These are phyloP conservation scores for Eucalyptus paniculata DNA, from an alignment of 345 rosid genomes.

Conservation along the genomic window DNA sequence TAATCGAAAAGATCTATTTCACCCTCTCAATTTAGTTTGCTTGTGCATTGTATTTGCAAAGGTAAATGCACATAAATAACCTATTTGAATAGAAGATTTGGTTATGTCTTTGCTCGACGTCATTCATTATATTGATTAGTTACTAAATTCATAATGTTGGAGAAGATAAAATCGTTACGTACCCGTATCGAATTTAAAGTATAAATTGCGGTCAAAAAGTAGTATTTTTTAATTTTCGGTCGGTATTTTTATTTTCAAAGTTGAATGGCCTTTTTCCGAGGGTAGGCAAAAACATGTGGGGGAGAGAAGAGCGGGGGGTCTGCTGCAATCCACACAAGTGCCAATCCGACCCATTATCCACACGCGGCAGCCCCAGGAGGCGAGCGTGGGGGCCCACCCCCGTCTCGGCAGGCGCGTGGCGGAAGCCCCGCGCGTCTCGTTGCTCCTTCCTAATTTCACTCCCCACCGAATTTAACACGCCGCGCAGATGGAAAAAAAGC, in stretches of 20 bases:
- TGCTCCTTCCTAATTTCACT: not conserved
- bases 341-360: not conserved
- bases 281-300: not conserved
- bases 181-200: not conserved
- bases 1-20: not conserved
- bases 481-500: not conserved
- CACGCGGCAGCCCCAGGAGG: not conserved
- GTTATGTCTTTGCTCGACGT: not conserved
- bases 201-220: not conserved
- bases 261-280: not conserved
- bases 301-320: not conserved
- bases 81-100: not conserved
- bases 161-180: not conserved
- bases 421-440: not conserved
- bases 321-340: not conserved
- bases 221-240: no score
- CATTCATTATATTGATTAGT: not conserved
- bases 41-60: rapidly evolving
- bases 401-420: not conserved
- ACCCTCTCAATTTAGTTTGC: not conserved
- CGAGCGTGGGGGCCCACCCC: not conserved
- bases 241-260: not conserved
- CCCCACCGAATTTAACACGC: not conserved
- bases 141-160: not conserved
- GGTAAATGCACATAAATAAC: not conserved